Evolutionary conservation across 2,329 filamentous ascomycete species (phyloP).

Genomic region (Sclerotinia borealis): DNA sequence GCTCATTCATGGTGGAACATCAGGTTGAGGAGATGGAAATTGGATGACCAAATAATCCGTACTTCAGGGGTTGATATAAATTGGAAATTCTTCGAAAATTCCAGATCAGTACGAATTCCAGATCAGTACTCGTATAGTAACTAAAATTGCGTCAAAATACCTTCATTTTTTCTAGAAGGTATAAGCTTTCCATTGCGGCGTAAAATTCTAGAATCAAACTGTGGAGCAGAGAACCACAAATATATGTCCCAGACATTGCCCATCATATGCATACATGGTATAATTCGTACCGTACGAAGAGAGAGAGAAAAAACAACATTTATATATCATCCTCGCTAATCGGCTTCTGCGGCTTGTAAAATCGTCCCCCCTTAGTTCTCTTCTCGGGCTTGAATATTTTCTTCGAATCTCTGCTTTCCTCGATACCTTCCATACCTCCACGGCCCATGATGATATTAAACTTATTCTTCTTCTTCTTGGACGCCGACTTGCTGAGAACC

Average conservation of each 20-base stretch:
- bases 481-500: constrained; percentile 27
- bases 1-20: neutral
- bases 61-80: constrained; percentile 1
- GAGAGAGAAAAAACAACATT: neutral
- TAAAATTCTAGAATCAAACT: neutral
- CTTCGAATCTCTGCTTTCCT: constrained; percentile 23
- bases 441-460: constrained; percentile 35
- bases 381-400: constrained; percentile 25
- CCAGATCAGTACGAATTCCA: no score
- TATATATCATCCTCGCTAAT: constrained; percentile 29
- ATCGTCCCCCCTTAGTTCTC: constrained; percentile 33
- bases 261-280: neutral
- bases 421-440: constrained; percentile 27
- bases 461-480: constrained; percentile 40
- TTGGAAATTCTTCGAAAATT: neutral
- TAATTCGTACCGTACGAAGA: neutral
- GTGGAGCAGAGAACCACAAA: neutral
- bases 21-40: neutral
- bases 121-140: neutral
- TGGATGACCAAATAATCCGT: neutral
- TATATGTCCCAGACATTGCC: neutral
- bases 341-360: constrained; percentile 34
- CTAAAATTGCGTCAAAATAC: neutral
- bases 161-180: neutral
- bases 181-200: neutral